A percentile compares a stretch with the other conserved stretches of the same genome.
Evolutionary conservation across 352 stramenopile species (phyloP).

Genomic region (Phytophthora multivora): DNA sequence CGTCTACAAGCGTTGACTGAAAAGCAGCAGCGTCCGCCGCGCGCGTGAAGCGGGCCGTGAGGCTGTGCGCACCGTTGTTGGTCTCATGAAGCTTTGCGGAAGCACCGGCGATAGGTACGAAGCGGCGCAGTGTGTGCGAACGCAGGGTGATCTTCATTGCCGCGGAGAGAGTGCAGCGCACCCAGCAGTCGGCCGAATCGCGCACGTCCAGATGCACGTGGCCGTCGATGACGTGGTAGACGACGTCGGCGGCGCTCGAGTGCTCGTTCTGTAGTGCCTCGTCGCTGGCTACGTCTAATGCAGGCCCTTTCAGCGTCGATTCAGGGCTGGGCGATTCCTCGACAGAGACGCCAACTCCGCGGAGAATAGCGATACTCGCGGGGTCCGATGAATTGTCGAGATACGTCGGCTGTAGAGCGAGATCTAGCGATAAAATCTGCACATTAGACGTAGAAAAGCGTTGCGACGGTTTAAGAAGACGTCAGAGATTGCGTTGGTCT

Average conservation of each 20-base stretch:
- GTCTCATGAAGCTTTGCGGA: constrained; percentile 28
- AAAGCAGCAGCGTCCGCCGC: constrained; percentile 47
- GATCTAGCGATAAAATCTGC: constrained; percentile 31
- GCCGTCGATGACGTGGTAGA: constrained; percentile 51
- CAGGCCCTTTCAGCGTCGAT: not conserved
- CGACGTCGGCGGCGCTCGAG: constrained; percentile 26
- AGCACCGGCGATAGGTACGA: constrained; percentile 29
- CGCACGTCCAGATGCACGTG: constrained; percentile 67
- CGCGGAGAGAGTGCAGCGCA: constrained; percentile 52
- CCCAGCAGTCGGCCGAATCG: constrained; percentile 73
- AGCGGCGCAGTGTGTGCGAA: constrained; percentile 44
- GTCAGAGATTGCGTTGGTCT: not conserved
- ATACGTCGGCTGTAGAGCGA: constrained; percentile 61
- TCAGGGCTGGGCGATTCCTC: not conserved
- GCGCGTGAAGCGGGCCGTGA: constrained; percentile 47
- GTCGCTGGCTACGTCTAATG: constrained; percentile 28
- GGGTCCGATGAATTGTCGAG: constrained; percentile 66
- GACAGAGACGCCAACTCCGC: constrained; percentile 51
- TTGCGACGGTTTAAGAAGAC: constrained; percentile 4
- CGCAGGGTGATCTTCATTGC: constrained; percentile 42
- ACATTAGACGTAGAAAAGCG: not conserved
- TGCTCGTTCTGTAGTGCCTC: constrained; percentile 52
- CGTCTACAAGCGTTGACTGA: constrained; percentile 37
- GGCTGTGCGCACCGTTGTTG: constrained; percentile 1
- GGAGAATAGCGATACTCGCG: constrained; percentile 62